Base-by-base conservation (phyloP, 257 asterid species). In the Lantana camara region DNA sequence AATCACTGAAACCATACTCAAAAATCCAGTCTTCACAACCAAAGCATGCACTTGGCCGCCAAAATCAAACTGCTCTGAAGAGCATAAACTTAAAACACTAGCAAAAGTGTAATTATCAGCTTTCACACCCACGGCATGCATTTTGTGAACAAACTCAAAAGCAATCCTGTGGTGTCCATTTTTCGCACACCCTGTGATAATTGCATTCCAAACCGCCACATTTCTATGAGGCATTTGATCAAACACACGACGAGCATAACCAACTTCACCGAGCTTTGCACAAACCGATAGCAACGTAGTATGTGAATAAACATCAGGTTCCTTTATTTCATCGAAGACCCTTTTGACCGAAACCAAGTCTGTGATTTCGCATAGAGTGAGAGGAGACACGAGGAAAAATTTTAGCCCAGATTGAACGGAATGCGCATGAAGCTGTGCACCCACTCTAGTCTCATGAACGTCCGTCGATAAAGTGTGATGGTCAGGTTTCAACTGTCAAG, bases 181-280 rank as follows among this genome's bases (percentile, higher is more conserved):
- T 22, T 81, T 87, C 1, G 74, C 92, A 55, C 86, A 84, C 30
- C 98, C 98, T 0, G 98, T 86, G 49, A 92, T 83, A 73, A 92
- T 66, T 1, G 97, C 96, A 57, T 89, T 92, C 98, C 98, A 92
- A 47, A 89, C 72, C 2, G 88, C 86, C 71, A 85, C 82, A 72
- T 77, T 53, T 52, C 81, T 12, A 0, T 71, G 71, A 1, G 86
- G 93, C 87, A 79, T 80, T 86, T 72, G 46, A 65, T 83, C 96
- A 51, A 91, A 89, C 81, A 85, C 11, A 14, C 51, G 29, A 9
- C 81, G 71, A 0, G 97, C 93, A 74, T 79, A 73, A 19, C 37
- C 83, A 51, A 89, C 47, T 19, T 86, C 95, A 0, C 98, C 98
- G 0, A 85, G 80, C 69, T 89, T 92, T 0, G 61, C 44, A n/a